Conservation (phyloP, 768 basidiomycete genomes). For the Boletus reticulatus region DNA sequence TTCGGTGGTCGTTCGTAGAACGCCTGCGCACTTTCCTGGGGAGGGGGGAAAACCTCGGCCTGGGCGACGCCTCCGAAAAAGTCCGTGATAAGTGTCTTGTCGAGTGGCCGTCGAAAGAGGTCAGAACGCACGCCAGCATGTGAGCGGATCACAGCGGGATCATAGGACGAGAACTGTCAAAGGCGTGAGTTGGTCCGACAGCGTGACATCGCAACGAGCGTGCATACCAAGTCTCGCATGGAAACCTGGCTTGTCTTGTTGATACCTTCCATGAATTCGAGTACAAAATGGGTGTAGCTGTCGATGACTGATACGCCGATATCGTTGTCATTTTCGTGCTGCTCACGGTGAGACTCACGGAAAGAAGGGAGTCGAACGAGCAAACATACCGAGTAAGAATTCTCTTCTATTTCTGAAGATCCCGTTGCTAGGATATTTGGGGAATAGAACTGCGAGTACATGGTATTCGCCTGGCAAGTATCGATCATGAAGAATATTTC, state of each 20-base stretch:
- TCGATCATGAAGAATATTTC: constrained; percentile 98
- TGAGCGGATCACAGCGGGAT: constrained; percentile 72
- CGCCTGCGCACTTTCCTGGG: not conserved
- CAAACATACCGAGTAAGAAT: constrained; percentile 82
- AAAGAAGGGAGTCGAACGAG: not conserved
- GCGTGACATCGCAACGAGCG: not conserved
- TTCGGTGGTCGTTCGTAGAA: not conserved
- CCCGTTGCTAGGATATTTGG: constrained; percentile 92
- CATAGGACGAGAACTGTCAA: constrained; percentile 77
- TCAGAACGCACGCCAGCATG: constrained; percentile 88
- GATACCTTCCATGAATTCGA: constrained; percentile 88
- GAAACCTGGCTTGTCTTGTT: constrained; percentile 85
- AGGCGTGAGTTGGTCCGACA: constrained; percentile 6
- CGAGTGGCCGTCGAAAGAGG: constrained; percentile 69
- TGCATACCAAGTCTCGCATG: constrained; percentile 79
- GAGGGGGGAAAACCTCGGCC: constrained; percentile 57
- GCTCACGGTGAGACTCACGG: not conserved
- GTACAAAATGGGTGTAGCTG: constrained; percentile 86
- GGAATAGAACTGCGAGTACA: constrained; percentile 92
- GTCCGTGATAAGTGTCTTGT: constrained; percentile 67
- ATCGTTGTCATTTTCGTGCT: constrained; percentile 94
- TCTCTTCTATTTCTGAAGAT: constrained; percentile 80
- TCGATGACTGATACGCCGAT: constrained; percentile 97
- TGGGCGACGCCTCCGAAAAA: constrained; percentile 89
- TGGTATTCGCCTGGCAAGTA: constrained; percentile 95